phyloP scores from a whole-genome alignment of 495 filamentous ascomycete species.

The Glarea lozoyensis region DNA sequence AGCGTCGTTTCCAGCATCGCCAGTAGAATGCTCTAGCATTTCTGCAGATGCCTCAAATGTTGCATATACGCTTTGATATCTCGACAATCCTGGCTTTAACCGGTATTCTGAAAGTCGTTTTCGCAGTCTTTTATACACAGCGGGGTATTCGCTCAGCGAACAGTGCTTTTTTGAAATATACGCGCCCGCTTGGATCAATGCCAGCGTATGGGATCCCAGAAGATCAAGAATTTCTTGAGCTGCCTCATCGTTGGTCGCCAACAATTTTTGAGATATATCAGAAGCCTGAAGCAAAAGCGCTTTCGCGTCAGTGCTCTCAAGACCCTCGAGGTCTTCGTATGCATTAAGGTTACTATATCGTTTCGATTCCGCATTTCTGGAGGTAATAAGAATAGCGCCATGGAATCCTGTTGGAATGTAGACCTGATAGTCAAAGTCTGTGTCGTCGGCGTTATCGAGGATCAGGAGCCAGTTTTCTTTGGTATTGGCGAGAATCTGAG shows the following conservation, averaged over 20 bases:
- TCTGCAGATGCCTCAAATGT: conserved; percentile 15
- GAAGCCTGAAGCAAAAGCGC: conserved; percentile 33
- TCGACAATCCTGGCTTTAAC: conserved; percentile 13
- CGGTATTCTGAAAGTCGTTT: conserved; percentile 13
- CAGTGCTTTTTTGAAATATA: conserved; percentile 22
- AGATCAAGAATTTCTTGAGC: conserved; percentile 22
- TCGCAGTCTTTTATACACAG: conserved; percentile 19
- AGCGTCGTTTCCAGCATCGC: conserved; percentile 24
- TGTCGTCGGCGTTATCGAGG: conserved; percentile 34
- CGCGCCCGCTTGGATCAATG: conserved; percentile 31
- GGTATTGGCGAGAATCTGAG: conserved; percentile 20
- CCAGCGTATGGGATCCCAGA: conserved; percentile 28
- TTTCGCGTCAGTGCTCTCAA: conserved; percentile 26
- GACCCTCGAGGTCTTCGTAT: conserved; percentile 24
- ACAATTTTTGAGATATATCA: conserved; percentile 18
- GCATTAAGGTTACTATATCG: conserved; percentile 26
- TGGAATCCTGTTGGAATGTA: conserved; percentile 26
- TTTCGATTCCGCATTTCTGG: conserved; percentile 25
- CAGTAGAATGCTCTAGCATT: conserved; percentile 17
- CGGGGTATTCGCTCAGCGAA: conserved; percentile 21
- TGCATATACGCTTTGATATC: conserved; percentile 21
- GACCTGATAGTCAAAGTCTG: conserved; percentile 20
- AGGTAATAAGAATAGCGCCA: conserved; percentile 31
- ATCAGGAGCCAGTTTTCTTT: conserved; percentile 25
- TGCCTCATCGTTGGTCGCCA: conserved; percentile 3